Base-by-base conservation (phyloP, 78 protist genomes). In the Creolimax fragrantissima region DNA sequence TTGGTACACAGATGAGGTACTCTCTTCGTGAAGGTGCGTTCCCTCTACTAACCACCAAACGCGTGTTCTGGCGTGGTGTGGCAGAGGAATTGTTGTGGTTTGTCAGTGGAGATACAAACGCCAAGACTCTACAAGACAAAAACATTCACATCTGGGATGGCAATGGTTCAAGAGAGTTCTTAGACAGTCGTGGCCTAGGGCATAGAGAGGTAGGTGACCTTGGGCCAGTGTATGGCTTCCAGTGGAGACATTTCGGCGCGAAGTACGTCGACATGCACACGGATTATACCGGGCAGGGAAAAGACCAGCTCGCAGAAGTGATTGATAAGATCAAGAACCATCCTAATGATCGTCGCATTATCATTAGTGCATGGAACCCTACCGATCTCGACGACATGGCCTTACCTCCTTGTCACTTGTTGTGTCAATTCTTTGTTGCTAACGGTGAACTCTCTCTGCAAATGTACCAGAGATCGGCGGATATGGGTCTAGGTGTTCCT, bases 201-300 rank as follows among this genome's bases (percentile, higher is more conserved):
- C 45, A 90, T 83, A 44, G 92, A 90, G 92, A 90, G 90, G 90
- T 88, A 32, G 96, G 96, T 35, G 98, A 96, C 85, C 93, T 96
- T 2, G 98, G 98, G 5, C 98, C 98, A 3, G 95, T 96, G 39
- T 97, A 97, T 88, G 98, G 99, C 67, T 97, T 95, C 41, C 98
- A 97, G 85, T 97, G 99, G 99, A 93, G 99, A 11, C 99, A 97
- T 93, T 97, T 96, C 45, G 99, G 99, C 11, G 98, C 99, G 2
- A 67, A 86, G 88, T 97, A 97, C 94, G 58, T 11, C 5, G 81
- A 81, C 93, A 92, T 94, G 95, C 93, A 96, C 95, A 84, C 95
- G 2, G 96, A 94, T 89, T 97, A 97, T 93, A 92, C 85, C 24
- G 98, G 97, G 3, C 17, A 88, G 94, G 96, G 97, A 42, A 91